A percentile compares a stretch with the other conserved stretches of the same genome.
These are phyloP conservation scores for Coniophora puteana DNA, from an alignment of 1,284 basidiomycete species.

Conservation along the genomic window DNA sequence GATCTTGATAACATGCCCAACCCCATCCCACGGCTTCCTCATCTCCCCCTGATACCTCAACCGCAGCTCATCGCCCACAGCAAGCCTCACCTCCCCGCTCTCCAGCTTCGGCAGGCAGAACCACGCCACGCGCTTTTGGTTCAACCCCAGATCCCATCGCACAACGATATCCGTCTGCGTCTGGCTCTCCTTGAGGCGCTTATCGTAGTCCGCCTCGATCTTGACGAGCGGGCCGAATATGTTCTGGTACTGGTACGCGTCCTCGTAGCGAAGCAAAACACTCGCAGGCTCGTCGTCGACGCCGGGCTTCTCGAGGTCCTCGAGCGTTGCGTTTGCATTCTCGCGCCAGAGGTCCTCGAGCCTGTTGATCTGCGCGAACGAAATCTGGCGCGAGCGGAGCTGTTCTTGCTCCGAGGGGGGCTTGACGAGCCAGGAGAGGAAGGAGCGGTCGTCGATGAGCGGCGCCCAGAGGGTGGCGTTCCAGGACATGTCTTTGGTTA, in stretches of 20 bases:
- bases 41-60: constrained; percentile 88
- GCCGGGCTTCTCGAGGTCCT: constrained; percentile 95
- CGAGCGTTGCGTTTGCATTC: constrained; percentile 89
- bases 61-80: constrained; percentile 94
- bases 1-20: constrained; percentile 98
- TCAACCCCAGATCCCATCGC: constrained; percentile 96
- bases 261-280: constrained; percentile 90
- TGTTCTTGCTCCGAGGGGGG: constrained; percentile 95
- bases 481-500: constrained; percentile 98
- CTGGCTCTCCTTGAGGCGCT: constrained; percentile 95
- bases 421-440: constrained; percentile 98
- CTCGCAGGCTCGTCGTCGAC: constrained; percentile 96
- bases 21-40: constrained; percentile 93
- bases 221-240: constrained; percentile 99
- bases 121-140: constrained; percentile 98
- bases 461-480: constrained; percentile 98
- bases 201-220: constrained; percentile 99
- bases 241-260: constrained; percentile 99
- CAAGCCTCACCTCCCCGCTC: constrained; percentile 95
- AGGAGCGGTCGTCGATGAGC: constrained; percentile 96
- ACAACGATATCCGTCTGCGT: constrained; percentile 96
- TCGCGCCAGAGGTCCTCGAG: constrained; percentile 99
- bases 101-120: constrained; percentile 95
- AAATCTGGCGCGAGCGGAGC: constrained; percentile 92
- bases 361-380: constrained; percentile 94